These are phyloP conservation scores for Hypoxylon fragiforme DNA, from an alignment of 495 filamentous ascomycete species.

Conservation along the genomic window DNA sequence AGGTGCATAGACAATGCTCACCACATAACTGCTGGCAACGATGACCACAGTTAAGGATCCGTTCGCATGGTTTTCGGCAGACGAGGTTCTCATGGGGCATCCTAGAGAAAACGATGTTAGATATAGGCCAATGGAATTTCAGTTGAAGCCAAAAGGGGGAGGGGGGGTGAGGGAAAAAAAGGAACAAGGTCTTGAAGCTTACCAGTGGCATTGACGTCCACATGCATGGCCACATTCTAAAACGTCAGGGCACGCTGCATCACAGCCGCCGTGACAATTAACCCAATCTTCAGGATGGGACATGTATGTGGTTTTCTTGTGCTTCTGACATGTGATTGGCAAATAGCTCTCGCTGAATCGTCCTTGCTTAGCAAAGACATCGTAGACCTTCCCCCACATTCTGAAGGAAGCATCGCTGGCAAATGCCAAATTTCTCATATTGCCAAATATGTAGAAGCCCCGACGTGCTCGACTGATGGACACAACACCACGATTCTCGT, in stretches of 20 bases:
- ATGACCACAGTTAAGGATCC: conserved; percentile 65
- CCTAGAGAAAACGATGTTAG: conserved; percentile 53
- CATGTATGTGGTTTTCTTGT: conserved; percentile 42
- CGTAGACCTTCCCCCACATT: conserved; percentile 45
- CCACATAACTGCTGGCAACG: conserved; percentile 49
- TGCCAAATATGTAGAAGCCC: conserved; percentile 89
- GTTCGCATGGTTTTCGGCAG: conserved; percentile 65
- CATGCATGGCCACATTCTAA: conserved; percentile 50
- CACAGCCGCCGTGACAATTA: conserved; percentile 64
- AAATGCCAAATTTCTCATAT: conserved; percentile 57
- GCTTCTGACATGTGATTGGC: conserved; percentile 46
- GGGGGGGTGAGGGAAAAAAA: background rate
- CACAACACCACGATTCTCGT: conserved; percentile 82
- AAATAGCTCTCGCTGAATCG: conserved; percentile 31
- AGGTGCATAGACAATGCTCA: conserved; percentile 44
- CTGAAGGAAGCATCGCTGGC: conserved; percentile 40
- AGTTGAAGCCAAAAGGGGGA: conserved; percentile 25
- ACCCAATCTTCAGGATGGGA: conserved; percentile 55
- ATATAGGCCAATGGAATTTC: no score
- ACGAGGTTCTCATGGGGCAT: conserved; percentile 63
- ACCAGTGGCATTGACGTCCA: conserved; percentile 50
- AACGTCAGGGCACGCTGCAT: conserved; percentile 50
- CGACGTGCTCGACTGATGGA: conserved; percentile 83
- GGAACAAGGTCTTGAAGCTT: conserved; percentile 15
- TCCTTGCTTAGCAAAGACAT: conserved; percentile 38